These are phyloP conservation scores for Camellia granthamiana DNA, from an alignment of 148 eudicot species.

Conservation along the genomic window DNA sequence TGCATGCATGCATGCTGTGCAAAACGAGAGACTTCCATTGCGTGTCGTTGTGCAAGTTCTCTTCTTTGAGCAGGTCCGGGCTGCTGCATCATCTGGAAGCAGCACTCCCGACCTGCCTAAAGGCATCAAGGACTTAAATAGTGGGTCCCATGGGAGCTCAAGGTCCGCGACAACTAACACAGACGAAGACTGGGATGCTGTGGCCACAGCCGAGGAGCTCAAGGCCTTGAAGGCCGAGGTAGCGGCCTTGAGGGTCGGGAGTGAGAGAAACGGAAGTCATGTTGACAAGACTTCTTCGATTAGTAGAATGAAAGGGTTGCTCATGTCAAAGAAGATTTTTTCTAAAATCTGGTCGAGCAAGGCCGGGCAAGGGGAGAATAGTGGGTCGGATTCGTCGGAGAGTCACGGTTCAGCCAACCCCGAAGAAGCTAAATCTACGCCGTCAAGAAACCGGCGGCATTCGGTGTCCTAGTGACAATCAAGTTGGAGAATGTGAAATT, in stretches of 20 bases:
- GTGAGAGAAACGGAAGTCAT: constrained; percentile 25
- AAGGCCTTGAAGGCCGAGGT: constrained; percentile 70
- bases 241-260: constrained; percentile 64
- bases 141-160: constrained; percentile 60
- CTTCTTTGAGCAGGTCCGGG: constrained; percentile 88
- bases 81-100: constrained; percentile 75
- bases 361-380: constrained; percentile 46
- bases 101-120: constrained; percentile 61
- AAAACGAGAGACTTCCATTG: constrained; percentile 89
- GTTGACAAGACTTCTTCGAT: constrained; percentile 38
- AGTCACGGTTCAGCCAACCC: constrained; percentile 51
- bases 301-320: constrained; percentile 57
- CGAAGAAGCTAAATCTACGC: constrained; percentile 54
- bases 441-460: constrained; percentile 54
- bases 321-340: constrained; percentile 68
- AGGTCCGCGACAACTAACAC: constrained; percentile 43
- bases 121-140: constrained; percentile 57
- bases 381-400: constrained; percentile 86
- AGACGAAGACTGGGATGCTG: constrained; percentile 89
- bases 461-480: constrained; percentile 53
- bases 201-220: constrained; percentile 82
- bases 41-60: constrained; percentile 88
- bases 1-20: constrained; percentile 96
- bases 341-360: constrained; percentile 72
- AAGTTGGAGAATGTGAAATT: not conserved